Conservation (phyloP, 2,329 filamentous ascomycete genomes). For the Nemania sp. region DNA sequence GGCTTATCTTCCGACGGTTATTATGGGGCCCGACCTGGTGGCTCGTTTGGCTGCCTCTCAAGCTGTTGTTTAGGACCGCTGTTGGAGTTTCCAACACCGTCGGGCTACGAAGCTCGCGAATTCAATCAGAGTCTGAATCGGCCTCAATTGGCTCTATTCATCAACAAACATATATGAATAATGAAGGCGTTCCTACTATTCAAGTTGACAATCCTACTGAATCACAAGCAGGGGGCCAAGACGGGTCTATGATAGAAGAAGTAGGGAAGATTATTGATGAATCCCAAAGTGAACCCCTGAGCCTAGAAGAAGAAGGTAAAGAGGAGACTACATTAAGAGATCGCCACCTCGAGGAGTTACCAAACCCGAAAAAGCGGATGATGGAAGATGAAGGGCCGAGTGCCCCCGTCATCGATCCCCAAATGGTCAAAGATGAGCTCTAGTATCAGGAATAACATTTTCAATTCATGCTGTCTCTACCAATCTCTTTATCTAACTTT, state of each 20-base stretch:
- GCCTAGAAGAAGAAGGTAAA: conserved; percentile 40
- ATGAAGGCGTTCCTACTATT: conserved; percentile 62
- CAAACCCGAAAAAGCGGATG: conserved; percentile 48
- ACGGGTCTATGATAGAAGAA: conserved; percentile 62
- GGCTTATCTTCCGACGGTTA: conserved; percentile 86
- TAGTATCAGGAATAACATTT: conserved; percentile 45
- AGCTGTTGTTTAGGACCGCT: conserved; percentile 70
- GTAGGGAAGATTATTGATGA: conserved; percentile 66
- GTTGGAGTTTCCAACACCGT: conserved; percentile 67
- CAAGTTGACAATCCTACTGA: conserved; percentile 54
- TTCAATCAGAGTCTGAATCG: conserved; percentile 43
- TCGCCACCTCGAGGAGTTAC: conserved; percentile 40
- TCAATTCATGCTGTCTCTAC: conserved; percentile 34
- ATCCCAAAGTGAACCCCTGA: conserved; percentile 15
- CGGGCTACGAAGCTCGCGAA: conserved; percentile 53
- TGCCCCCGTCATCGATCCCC: conserved; percentile 43
- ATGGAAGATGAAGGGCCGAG: conserved; percentile 48
- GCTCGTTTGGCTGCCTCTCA: conserved; percentile 86
- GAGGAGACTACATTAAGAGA: conserved; percentile 53
- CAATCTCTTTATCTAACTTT: conserved; percentile 16
- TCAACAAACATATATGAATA: conserved; percentile 48
- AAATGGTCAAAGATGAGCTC: conserved; percentile 56
- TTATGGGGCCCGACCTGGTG: conserved; percentile 93
- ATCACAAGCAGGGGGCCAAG: conserved; percentile 35
- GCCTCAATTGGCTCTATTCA: conserved; percentile 40